Conservation (phyloP, 108 stramenopile species). For the Fragilaria crotonensis region DNA sequence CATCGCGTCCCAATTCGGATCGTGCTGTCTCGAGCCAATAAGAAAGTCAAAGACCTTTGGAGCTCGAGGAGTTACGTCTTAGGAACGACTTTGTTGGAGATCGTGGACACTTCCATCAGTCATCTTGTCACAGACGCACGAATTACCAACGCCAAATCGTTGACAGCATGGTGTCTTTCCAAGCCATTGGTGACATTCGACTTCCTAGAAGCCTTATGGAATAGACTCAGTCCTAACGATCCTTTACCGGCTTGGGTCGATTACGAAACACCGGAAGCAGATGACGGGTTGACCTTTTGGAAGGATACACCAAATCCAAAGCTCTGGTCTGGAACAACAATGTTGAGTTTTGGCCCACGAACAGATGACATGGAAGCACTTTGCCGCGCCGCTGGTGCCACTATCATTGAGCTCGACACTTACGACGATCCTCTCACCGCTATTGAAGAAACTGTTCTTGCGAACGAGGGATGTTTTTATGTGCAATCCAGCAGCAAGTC, state of each 20-base stretch:
- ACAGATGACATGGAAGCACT: constrained; percentile 7
- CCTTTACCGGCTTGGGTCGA: constrained; percentile 11
- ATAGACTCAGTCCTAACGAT: not conserved
- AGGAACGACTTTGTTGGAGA: not conserved
- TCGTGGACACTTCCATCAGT: not conserved
- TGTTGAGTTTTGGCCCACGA: constrained; percentile 2
- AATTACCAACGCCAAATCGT: constrained; percentile 1
- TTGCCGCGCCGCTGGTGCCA: constrained; percentile 5
- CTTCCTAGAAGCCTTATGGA: not conserved
- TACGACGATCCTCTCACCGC: not conserved
- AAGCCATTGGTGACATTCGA: constrained; percentile 9
- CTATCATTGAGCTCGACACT: not conserved
- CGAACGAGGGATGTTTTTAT: not conserved
- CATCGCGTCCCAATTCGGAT: not conserved
- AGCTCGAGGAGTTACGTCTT: not conserved
- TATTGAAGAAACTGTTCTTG: not conserved
- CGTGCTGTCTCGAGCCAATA: not conserved
- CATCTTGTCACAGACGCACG: constrained; percentile 6
- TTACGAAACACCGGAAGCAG: not conserved
- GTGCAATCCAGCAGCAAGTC: not conserved
- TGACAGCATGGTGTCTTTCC: constrained; percentile 13
- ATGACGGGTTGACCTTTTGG: constrained; percentile 12
- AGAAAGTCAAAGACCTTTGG: not conserved
- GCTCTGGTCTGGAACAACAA: constrained; percentile 5
- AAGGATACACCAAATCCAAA: constrained; percentile 6